Conservation (phyloP, 2,329 filamentous ascomycete genomes). For the Calonectria hawksworthii region DNA sequence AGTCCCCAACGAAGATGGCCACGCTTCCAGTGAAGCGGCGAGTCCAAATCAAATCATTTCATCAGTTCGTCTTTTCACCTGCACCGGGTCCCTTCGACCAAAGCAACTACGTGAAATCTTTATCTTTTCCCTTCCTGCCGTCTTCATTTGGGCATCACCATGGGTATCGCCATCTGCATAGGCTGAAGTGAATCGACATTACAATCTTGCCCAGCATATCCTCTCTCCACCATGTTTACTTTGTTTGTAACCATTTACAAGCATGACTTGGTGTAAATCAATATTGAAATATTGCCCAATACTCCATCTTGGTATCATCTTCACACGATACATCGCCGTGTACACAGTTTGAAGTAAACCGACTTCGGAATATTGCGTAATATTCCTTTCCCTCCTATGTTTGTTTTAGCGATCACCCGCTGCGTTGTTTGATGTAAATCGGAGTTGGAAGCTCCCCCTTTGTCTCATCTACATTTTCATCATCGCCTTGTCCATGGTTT, state of each 20-base stretch:
- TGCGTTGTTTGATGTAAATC: too few species aligned
- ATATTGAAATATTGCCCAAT: not conserved
- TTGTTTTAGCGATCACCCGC: too few species aligned
- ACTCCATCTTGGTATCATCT: not conserved
- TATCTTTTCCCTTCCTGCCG: not conserved
- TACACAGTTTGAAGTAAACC: not conserved
- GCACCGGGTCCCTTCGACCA: not conserved
- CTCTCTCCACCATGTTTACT: too few species aligned
- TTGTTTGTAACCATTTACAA: too few species aligned
- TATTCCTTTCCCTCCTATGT: too few species aligned
- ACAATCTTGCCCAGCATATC: not conserved
- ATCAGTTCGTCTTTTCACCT: not conserved
- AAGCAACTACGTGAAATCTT: not conserved
- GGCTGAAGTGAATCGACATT: not conserved
- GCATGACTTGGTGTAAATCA: not conserved
- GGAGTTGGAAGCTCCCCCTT: too few species aligned
- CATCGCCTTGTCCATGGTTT: too few species aligned
- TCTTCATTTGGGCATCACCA: not conserved
- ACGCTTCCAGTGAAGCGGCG: not conserved
- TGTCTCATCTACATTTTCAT: too few species aligned
- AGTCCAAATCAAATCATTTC: not conserved
- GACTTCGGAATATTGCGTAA: not conserved
- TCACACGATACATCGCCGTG: too few species aligned
- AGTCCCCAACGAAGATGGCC: not conserved
- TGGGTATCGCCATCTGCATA: not conserved